Base-by-base conservation (phyloP, 106 monocot species). In the Agapanthus africanus region DNA sequence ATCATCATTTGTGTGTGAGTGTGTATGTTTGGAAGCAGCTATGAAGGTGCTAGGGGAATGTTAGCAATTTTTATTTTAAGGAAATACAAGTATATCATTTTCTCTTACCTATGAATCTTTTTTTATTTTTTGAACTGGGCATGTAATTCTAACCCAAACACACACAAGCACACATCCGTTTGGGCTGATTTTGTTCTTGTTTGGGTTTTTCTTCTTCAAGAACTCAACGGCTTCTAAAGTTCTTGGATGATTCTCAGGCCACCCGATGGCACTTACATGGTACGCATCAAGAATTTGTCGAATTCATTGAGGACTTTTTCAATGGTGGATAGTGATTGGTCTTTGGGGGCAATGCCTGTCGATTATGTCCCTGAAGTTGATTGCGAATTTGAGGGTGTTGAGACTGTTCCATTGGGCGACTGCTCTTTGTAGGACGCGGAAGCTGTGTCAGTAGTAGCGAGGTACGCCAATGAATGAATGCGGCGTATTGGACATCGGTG, bases 341-440 rank as follows among this genome's bases (percentile, higher is more conserved):
- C 66, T 54, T 76, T 97, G 6, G 95, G n/a, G 95, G 40, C 91
- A 91, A 63, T 63, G 83, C 0, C 95, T 88, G 59, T 95, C 95
- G 14, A 95, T 74, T 23, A 91, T 86, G 57, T 84, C 84, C 0
- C 84, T 79, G 11, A 84, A 77, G 84, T 84, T 79, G 31, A 84
- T 4, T 4, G 66, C 65, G 21, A 84, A 79, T 0, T 70, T 35
- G 70, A 84, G 40, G 3, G n/a, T 38, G 11, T 14, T 37, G 47
- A 61, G 66, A 30, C 23, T 66, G 69, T 83, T 83, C 79, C 79
- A 79, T 9, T 26, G 66, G 41, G 36, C 30, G 16, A 84, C 64
- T 14, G 79, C 84, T 31, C 76, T 76, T 42, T 67, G 37, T 5
- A 84, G 59, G 38, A 84, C 76, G 21, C 59, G 65, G 49, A 84